Base-by-base conservation (phyloP, 2,329 filamentous ascomycete genomes). In the Blumeria hordei region DNA sequence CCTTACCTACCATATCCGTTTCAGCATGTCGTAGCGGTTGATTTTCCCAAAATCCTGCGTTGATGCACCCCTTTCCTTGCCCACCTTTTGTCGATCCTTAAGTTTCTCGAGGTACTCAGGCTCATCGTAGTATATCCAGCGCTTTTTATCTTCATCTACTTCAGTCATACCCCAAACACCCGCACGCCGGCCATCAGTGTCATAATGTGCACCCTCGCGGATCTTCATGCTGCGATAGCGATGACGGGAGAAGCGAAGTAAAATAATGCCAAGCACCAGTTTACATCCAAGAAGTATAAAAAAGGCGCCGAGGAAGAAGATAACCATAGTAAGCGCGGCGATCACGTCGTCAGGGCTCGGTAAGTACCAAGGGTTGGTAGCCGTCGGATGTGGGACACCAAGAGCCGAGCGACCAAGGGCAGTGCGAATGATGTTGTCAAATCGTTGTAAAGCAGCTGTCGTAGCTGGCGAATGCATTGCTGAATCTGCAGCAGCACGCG, bases 11-110 rank as follows among this genome's bases (percentile, higher is more conserved):
- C 92, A 98, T 62, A 98, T 98, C 65, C 92, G 76, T 74, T 95
- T 96, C 0, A 87, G 86, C 92, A 96, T 95, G 65, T 88, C 87
- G 70, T 95, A 98, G 62, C 92, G 75, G 61, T 74, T 78, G 59
- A 80, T 86, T 65, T 70, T 78, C 63, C 74, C 83, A 68, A 78
- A 78, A 65, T 77, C 78, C 54, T 77, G 74, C 54, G 70, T 70
- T 37, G 73, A 69, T 57, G 66, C 69, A 58, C 71, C 71, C 60
- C 75, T 80, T 59, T 78, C 77, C 58, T 76, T 77, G 6, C 74
- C 75, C 61, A 76, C 72, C 63, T 77, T 76, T 58, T 81, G 80
- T 59, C 80, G 78, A 57, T 81, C 78, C 58, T 73, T 72, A 62
- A 83, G 64, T 56, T 72, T 72, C 61, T 73, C 74, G 57, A 85